Base-by-base conservation (phyloP, 78 protist species). In the Tieghemostelium lacteum region DNA sequence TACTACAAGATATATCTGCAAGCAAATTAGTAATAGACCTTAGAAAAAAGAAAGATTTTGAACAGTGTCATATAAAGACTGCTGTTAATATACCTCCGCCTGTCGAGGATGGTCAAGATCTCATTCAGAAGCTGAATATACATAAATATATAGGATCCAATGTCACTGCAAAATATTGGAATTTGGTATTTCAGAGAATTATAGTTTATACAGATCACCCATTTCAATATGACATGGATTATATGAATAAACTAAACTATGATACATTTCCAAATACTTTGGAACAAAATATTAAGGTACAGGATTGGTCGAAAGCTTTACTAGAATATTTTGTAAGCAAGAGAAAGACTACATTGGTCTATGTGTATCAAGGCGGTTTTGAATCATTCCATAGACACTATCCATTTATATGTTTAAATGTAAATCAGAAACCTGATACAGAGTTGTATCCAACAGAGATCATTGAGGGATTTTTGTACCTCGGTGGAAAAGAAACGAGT, bases 401-500 rank as follows among this genome's bases (percentile, higher is more conserved):
- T 70, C 92, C 92, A 22, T 85, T 85, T 24, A 45, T 70, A 0
- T 83, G 89, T 54, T 7, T 19, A 1, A 0, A 26, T 66, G 3
- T 42, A 1, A 6, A 19, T 6, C 14, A 5, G 2, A 85, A 70
- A 58, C 8, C 5, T 20, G 2, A 64, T n/a, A 16, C 2, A 33
- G 58, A 60, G n/a, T n/a, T 60, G 2, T 85, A 73, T 58, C 92
- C 92, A 12, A 26, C 73, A 26, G 92, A 86, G 29, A 64, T 86
- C 4, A 26, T 86, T 5, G 52, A 67, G n/a, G 67, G 72, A 8
- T 71, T 64, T 45, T 20, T 86, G 2, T 86, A 86, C 61, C 57
- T 86, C 0, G 92, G 92, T 61, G 83, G 77, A 2, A 42, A 67
- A 42, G 92, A 86, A 24, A 54, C 16, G 29, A 83, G 83, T 16